These are phyloP conservation scores for Lactarius sanguifluus DNA, from an alignment of 768 basidiomycete genomes.

Conservation along the genomic window DNA sequence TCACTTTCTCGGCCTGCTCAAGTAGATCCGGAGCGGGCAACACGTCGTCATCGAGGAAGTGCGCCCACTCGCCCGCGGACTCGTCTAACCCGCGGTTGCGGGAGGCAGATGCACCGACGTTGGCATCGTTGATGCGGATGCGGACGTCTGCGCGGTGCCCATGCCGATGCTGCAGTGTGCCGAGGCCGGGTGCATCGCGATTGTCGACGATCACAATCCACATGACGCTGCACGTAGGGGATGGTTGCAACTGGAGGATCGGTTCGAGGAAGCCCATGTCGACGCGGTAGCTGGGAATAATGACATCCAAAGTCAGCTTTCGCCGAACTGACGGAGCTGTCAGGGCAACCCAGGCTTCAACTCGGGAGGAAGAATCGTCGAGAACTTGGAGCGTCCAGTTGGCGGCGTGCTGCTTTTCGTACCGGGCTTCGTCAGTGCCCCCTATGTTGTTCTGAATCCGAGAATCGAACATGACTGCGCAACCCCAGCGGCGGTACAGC, in stretches of 20 bases:
- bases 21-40: slow-evolving; percentile 45
- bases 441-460: slow-evolving; percentile 48
- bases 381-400: slow-evolving; percentile 53
- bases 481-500: slow-evolving; percentile 57
- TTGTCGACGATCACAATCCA: slow-evolving; percentile 61
- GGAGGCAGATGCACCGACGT: slow-evolving; percentile 53
- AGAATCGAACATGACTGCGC: slow-evolving; percentile 45
- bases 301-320: slow-evolving; percentile 52
- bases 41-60: slow-evolving; percentile 64
- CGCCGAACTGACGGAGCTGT: slow-evolving; percentile 32
- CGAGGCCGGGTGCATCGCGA: slow-evolving; percentile 44
- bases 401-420: slow-evolving; percentile 44
- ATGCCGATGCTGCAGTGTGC: slow-evolving; percentile 42
- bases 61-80: slow-evolving; percentile 55
- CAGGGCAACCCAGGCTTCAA: slow-evolving; percentile 41
- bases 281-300: slow-evolving; percentile 59
- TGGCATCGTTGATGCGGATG: slow-evolving; percentile 49
- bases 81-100: slow-evolving; percentile 56
- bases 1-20: slow-evolving; percentile 46
- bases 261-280: slow-evolving; percentile 43
- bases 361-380: slow-evolving; percentile 40
- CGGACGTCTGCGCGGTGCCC: slow-evolving; percentile 49
- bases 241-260: slow-evolving; percentile 47
- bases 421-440: slow-evolving; percentile 47
- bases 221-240: slow-evolving; percentile 47